A percentile compares a stretch with the other conserved stretches of the same genome.
phyloP scores from a whole-genome alignment of 495 filamentous ascomycete genomes.

The Usnea hakonensis region DNA sequence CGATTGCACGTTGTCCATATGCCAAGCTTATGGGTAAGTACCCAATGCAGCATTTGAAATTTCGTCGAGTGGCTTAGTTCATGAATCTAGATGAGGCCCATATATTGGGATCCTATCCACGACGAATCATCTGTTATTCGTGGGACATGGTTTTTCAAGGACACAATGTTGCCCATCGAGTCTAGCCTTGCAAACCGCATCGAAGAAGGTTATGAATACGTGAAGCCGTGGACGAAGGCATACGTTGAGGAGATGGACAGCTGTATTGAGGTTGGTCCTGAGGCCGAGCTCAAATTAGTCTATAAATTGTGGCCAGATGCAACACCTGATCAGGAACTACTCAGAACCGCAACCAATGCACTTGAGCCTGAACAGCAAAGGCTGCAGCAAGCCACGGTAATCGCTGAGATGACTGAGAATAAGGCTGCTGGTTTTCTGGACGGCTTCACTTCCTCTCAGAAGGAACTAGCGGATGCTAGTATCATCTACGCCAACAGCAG shows the following conservation, averaged over 20 bases:
- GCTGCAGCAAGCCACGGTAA: conserved; percentile 15
- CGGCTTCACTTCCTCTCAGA: conserved; percentile 24
- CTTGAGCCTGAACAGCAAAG: conserved; percentile 13
- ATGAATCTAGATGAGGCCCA: conserved; percentile 78
- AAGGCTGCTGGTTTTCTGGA: conserved; percentile 36
- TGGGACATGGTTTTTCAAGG: conserved; percentile 95
- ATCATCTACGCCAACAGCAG: conserved; percentile 73
- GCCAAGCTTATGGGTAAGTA: conserved; percentile 41
- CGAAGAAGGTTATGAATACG: conserved; percentile 76
- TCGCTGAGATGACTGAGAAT: conserved; percentile 29
- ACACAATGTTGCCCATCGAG: conserved; percentile 87
- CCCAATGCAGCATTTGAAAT: background rate
- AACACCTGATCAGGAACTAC: conserved; percentile 18
- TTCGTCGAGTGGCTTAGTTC: conserved; percentile 38
- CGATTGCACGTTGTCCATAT: conserved; percentile 57
- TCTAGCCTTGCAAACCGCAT: conserved; percentile 84
- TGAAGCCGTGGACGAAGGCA: conserved; percentile 84
- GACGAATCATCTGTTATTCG: conserved; percentile 76
- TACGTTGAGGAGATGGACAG: conserved; percentile 90
- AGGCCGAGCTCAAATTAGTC: conserved; percentile 83
- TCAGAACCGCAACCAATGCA: conserved; percentile 12
- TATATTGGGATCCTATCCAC: conserved; percentile 96
- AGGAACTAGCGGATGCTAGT: conserved; percentile 55
- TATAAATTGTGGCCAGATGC: conserved; percentile 71
- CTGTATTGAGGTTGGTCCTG: conserved; percentile 80